Conservation (phyloP, 805 yeast genomes). For the Candida germanica region DNA sequence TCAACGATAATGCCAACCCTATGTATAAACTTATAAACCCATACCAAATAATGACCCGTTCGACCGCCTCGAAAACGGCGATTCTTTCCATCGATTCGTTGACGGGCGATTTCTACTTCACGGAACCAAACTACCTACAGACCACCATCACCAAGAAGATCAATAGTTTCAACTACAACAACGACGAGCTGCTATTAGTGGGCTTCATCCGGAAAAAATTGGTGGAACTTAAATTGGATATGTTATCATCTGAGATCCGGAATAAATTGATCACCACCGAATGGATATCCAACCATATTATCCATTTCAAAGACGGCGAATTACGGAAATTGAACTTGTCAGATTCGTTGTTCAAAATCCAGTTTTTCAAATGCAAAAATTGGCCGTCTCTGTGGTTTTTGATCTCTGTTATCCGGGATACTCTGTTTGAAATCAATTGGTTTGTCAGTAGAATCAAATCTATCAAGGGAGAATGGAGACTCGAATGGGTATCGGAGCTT, state of each 20-base stretch:
- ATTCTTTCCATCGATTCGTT: slow-evolving; percentile 39
- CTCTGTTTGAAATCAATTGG: slow-evolving; percentile 40
- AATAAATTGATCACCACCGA: slow-evolving; percentile 61
- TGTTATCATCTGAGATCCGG: slow-evolving; percentile 48
- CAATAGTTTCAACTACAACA: slow-evolving; percentile 22
- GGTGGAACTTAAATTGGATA: slow-evolving; percentile 47
- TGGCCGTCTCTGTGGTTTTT: slow-evolving; percentile 62
- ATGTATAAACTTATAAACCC: slow-evolving; percentile 19
- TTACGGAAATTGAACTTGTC: slow-evolving; percentile 30
- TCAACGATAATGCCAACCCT: slow-evolving; percentile 6
- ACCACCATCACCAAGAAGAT: slow-evolving; percentile 28
- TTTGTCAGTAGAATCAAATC: slow-evolving; percentile 53
- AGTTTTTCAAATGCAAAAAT: slow-evolving; percentile 46
- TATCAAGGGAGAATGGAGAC: slow-evolving; percentile 51
- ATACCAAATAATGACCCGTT: slow-evolving; percentile 32
- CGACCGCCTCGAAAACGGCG: slow-evolving; percentile 30
- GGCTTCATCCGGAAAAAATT: slow-evolving; percentile 31
- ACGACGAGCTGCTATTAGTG: slow-evolving; percentile 31
- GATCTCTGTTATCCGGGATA: slow-evolving; percentile 36
- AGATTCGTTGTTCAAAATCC: slow-evolving; percentile 13
- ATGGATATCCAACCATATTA: slow-evolving; percentile 61
- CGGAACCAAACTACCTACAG: slow-evolving; percentile 38
- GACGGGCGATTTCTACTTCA: slow-evolving; percentile 39
- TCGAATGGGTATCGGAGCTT: slow-evolving; percentile 42
- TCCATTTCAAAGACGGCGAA: slow-evolving; percentile 50